Base-by-base conservation (phyloP, 1,139 yeast genomes). In the Hyphopichia wangnamkhiaoensis region DNA sequence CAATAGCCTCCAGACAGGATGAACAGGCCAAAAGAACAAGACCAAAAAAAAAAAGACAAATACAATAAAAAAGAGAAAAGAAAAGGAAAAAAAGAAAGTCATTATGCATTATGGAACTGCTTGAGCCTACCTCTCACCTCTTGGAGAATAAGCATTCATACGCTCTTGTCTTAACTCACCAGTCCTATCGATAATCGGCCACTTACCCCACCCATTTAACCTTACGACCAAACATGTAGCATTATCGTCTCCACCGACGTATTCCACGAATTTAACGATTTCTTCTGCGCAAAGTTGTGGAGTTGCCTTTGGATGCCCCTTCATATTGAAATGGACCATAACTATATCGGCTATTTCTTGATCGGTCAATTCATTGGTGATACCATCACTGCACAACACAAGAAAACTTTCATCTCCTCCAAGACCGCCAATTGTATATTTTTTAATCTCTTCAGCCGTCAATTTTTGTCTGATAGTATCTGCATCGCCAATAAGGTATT, bases 191-290 rank as follows among this genome's bases (percentile, higher is more conserved):
- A 70, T 54, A 44, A 76, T 65, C 5, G 93, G 93, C 97, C 98
- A 93, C 40, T 80, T 76, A 10, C 96, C 96, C 98, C 98, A 93
- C 6, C 96, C 96, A 31, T 78, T 75, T 41, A 93, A 67, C 41
- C 95, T 69, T 3, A 93, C 64, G 10, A 93, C 89, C 47, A 86
- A 54, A 56, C 96, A 89, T 0, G 97, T 89, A 10, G 98, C 95
- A 63, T 93, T 93, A 59, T 93, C 98, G 53, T 88, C 93, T 3
- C 96, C 95, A 8, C 96, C 96, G 10, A 91, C 76, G 37, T 87
- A 87, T 55, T 86, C 93, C 13, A 91, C 86, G 57, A 84, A 93
- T 49, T 81, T 78, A 14, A 91, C 79, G 18, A 93, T 85, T 58
- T 91, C 97, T 46, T 80, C 82, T 0, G 97, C 93, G 34, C 95